These are phyloP conservation scores for Pulveroboletus sp. DNA, from an alignment of 768 basidiomycete genomes.

Conservation along the genomic window DNA sequence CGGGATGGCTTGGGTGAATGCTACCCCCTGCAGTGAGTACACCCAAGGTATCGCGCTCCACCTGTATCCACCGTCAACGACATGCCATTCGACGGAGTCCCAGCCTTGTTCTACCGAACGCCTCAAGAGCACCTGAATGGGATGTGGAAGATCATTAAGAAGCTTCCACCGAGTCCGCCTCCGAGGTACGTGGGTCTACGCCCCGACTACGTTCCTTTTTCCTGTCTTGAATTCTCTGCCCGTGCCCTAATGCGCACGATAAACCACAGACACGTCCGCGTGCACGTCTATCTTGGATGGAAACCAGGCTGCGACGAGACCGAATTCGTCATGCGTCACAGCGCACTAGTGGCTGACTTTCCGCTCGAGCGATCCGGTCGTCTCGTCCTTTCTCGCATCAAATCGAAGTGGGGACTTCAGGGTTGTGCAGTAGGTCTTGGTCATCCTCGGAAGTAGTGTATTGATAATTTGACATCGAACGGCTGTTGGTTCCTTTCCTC, in stretches of 20 bases:
- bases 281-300: conserved; percentile 30
- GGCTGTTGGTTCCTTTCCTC: neutral
- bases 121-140: conserved; percentile 21
- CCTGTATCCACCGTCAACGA: neutral
- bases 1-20: neutral
- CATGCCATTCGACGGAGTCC: conserved; percentile 11
- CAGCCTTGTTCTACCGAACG: conserved; percentile 6
- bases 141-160: conserved; percentile 22
- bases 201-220: neutral
- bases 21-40: too few relatives aligned
- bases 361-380: conserved; percentile 22
- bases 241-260: too few relatives aligned
- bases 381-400: conserved; percentile 14
- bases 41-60: neutral
- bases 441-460: neutral
- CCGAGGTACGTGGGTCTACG: conserved; percentile 8
- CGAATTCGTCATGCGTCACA: conserved; percentile 24
- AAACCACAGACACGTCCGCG: conserved; percentile 25
- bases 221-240: neutral
- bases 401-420: conserved; percentile 20
- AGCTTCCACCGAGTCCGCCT: conserved; percentile 15
- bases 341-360: conserved; percentile 26
- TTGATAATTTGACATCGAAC: neutral
- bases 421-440: conserved; percentile 17
- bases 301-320: conserved; percentile 25